Percentiles rank a stretch among this genome's conserved stretches.
Evolutionary conservation across 2,329 filamentous ascomycete species (phyloP).

Genomic region (Fusarium pseudograminearum): DNA sequence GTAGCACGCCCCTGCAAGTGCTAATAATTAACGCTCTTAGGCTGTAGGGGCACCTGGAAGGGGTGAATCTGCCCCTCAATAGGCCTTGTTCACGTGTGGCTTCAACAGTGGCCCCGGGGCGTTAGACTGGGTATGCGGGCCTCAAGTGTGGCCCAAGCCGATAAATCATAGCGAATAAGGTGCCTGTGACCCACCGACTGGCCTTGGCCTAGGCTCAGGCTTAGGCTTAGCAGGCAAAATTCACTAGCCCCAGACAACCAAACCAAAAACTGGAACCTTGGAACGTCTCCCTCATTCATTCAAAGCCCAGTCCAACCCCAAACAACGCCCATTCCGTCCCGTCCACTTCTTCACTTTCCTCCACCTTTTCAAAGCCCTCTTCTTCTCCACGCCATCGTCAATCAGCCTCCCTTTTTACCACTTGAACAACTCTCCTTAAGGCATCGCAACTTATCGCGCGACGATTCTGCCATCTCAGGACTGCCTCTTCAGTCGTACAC

Average conservation of each 20-base stretch:
- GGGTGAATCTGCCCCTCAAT: slow-evolving; percentile 27
- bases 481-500: not conserved
- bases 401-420: not conserved
- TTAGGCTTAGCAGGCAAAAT: slow-evolving; percentile 29
- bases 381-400: slow-evolving; percentile 16
- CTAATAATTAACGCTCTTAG: slow-evolving; percentile 16
- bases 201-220: slow-evolving; percentile 5
- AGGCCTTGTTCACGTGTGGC: slow-evolving; percentile 25
- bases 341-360: slow-evolving; percentile 35
- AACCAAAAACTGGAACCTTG: slow-evolving; percentile 32
- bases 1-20: not conserved
- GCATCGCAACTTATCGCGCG: not conserved
- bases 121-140: slow-evolving; percentile 13
- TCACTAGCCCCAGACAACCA: slow-evolving; percentile 41
- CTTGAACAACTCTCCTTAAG: not conserved
- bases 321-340: slow-evolving; percentile 23
- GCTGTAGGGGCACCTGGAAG: slow-evolving; percentile 4
- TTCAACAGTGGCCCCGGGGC: slow-evolving; percentile 19
- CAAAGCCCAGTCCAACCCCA: slow-evolving; percentile 37
- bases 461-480: not conserved
- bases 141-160: slow-evolving; percentile 28
- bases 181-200: slow-evolving; percentile 28
- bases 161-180: slow-evolving; percentile 33
- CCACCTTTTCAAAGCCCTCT: slow-evolving; percentile 34
- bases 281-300: slow-evolving; percentile 38